phyloP scores from a whole-genome alignment of 179 eudicot species.

The Monotropa hypopitys region DNA sequence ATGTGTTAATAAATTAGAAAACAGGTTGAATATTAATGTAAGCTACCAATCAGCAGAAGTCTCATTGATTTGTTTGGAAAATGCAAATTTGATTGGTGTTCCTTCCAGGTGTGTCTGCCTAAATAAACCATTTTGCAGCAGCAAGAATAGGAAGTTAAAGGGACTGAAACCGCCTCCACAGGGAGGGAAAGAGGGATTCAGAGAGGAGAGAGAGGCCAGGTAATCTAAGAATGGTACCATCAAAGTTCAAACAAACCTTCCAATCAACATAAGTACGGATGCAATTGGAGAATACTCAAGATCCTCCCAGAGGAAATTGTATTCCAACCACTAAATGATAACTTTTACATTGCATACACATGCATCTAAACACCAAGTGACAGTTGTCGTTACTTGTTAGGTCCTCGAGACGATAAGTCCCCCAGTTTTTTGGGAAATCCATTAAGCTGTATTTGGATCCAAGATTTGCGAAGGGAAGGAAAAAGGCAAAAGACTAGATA shows the following conservation, averaged over 20 bases:
- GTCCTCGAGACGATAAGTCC: background rate
- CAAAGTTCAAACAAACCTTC: background rate
- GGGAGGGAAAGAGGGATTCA: background rate
- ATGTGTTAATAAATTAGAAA: background rate
- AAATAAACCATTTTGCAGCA: constrained; percentile 4
- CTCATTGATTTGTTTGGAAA: background rate
- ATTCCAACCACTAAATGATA: background rate
- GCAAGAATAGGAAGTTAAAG: background rate
- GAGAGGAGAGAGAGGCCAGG: background rate
- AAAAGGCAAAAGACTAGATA: background rate
- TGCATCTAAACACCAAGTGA: background rate
- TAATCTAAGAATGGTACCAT: background rate
- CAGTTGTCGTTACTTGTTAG: background rate
- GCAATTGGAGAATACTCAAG: background rate
- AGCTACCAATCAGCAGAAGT: background rate
- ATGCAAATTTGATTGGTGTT: constrained; percentile 1
- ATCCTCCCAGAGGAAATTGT: background rate
- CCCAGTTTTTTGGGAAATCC: background rate
- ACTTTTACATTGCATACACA: background rate
- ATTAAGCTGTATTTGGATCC: background rate
- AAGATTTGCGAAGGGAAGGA: background rate
- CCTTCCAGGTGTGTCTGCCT: too few relatives aligned
- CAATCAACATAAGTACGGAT: background rate
- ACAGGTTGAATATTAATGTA: background rate
- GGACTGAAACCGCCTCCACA: background rate